Conservation (phyloP, 192 early-diverging fungal species). For the Coemansia sp. region DNA sequence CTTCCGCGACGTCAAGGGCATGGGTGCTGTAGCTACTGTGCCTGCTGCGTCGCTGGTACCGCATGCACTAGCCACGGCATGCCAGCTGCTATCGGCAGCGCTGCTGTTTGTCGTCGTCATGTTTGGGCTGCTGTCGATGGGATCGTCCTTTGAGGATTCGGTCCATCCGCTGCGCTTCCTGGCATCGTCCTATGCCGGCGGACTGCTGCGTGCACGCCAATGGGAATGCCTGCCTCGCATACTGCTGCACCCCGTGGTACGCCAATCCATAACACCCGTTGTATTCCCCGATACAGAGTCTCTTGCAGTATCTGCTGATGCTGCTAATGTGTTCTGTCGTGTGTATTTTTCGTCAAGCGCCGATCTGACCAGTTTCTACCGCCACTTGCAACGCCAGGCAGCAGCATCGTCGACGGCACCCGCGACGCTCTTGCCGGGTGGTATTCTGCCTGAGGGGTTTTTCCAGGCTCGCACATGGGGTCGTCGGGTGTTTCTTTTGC, state of each 20-base stretch:
- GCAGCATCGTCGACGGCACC: conserved; percentile 6
- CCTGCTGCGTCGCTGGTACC: neutral
- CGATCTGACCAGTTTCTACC: conserved; percentile 45
- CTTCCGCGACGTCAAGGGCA: neutral
- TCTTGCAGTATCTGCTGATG: no score
- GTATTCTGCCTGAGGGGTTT: conserved; percentile 25
- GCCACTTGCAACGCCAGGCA: conserved; percentile 23
- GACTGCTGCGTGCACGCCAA: conserved; percentile 32
- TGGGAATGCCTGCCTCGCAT: conserved; percentile 30
- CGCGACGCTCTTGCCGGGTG: conserved; percentile 11
- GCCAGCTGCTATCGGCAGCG: conserved; percentile 28
- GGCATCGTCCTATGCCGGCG: conserved; percentile 10
- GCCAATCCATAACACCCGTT: no score
- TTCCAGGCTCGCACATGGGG: conserved; percentile 33
- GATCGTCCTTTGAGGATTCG: conserved; percentile 30
- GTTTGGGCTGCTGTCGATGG: conserved; percentile 42
- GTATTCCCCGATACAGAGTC: no score
- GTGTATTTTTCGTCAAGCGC: conserved; percentile 44
- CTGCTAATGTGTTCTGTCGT: no score
- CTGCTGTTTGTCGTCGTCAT: conserved; percentile 43
- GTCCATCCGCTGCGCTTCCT: conserved; percentile 34
- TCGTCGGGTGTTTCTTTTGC: conserved; percentile 32
- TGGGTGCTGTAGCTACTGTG: neutral
- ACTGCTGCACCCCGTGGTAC: conserved; percentile 15
- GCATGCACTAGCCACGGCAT: conserved; percentile 15